These are phyloP conservation scores for Articulospora tetracladia DNA, from an alignment of 495 filamentous ascomycete species.

Conservation along the genomic window DNA sequence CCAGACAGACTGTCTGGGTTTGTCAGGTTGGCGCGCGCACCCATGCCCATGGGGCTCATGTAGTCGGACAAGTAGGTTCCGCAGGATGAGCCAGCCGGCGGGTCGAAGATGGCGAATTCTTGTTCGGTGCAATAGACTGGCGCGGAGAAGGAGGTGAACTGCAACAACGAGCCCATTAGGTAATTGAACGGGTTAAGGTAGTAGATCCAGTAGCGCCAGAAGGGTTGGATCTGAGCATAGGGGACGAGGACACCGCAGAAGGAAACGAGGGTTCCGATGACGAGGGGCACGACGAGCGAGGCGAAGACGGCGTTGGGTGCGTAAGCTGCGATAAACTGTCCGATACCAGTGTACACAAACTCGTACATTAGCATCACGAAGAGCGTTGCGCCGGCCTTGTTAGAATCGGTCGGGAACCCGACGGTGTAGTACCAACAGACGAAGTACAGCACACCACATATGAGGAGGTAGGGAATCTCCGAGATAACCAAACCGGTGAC, in stretches of 20 bases:
- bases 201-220: slow-evolving; percentile 61
- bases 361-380: slow-evolving; percentile 46
- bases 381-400: slow-evolving; percentile 38
- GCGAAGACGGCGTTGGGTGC: slow-evolving; percentile 52
- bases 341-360: slow-evolving; percentile 43
- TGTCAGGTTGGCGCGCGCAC: slow-evolving; percentile 29
- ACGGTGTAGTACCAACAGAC: slow-evolving; percentile 57
- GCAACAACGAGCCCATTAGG: slow-evolving; percentile 49
- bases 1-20: slow-evolving; percentile 37
- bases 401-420: slow-evolving; percentile 40
- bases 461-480: slow-evolving; percentile 57
- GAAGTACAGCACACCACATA: slow-evolving; percentile 55
- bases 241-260: slow-evolving; percentile 56
- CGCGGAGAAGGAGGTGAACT: slow-evolving; percentile 48
- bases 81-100: slow-evolving; percentile 33
- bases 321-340: slow-evolving; percentile 51
- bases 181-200: slow-evolving; percentile 55
- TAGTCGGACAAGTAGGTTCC: slow-evolving; percentile 24
- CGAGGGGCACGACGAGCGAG: slow-evolving; percentile 48
- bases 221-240: slow-evolving; percentile 43
- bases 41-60: slow-evolving; percentile 18
- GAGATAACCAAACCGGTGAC: slow-evolving; percentile 47
- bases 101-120: slow-evolving; percentile 54
- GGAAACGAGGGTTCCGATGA: slow-evolving; percentile 46
- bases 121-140: slow-evolving; percentile 49